Evolutionary conservation across 2,329 filamentous ascomycete species (phyloP), one percentile per base, ranked within the genome.

Genomic region (Trichoderma asperellum): DNA sequence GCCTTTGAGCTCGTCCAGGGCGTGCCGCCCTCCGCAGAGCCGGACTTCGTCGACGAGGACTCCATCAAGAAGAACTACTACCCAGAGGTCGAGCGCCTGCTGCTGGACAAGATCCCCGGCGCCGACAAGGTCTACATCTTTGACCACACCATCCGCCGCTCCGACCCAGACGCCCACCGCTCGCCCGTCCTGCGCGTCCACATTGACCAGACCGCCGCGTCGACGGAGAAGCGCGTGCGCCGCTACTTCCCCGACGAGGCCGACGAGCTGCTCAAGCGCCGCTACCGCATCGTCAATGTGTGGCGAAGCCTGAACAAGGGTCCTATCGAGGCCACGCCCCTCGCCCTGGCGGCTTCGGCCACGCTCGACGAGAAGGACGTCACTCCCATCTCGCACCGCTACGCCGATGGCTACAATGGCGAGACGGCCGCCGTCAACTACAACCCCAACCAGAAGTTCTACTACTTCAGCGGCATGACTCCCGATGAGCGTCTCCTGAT

Each of bases 221-320:
- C 91, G 0, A 89, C 91, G 0, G 85, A 81, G 11, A 84, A 87
- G 77, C 91, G 93, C 59, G 91, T 97, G 2, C 82, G 82, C 16
- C 82, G 86, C 1, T 92, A 94, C 78, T 83, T 93, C 67, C 81
- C 87, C 1, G 91, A 94, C 71, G 91, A 92, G 0, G 89, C 90
- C 4, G 76, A 80, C 68, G 82, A 95, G 0, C 85, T 95, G 0
- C 85, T 94, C 1, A 77, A 84, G 70, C 88, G 86, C 2, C 88
- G 93, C 2, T 94, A 93, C 79, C 87, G 93, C 70, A 92, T 97
- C 75, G 88, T 97, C 78, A 97, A 97, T 73, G 90, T 97, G 59
- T 97, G 94, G 94, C 86, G 92, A 0, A 89, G 89, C 18, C 80
- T 88, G 10, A 87, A 85, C 79, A 78, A 79, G 73, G 81, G 83